Conservation (phyloP, 2,329 filamentous ascomycete species). For the Exophiala sp. region DNA sequence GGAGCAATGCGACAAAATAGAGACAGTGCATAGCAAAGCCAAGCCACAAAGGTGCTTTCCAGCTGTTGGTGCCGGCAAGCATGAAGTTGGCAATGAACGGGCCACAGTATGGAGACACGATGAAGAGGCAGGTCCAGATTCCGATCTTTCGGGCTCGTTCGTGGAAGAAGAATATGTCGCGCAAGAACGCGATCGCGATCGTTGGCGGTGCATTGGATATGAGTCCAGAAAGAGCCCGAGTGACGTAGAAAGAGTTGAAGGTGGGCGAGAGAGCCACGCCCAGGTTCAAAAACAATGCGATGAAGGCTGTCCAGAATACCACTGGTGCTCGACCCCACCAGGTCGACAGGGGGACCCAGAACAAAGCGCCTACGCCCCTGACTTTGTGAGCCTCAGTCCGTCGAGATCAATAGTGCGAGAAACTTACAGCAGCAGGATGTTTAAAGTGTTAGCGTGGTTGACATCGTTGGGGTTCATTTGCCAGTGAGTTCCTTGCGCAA, state of each 20-base stretch:
- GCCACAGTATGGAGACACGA: constrained; percentile 29
- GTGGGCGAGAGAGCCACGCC: constrained; percentile 35
- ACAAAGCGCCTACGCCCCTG: constrained; percentile 37
- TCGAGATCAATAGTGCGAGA: neutral
- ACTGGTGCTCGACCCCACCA: constrained; percentile 44
- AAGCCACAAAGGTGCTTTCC: constrained; percentile 35
- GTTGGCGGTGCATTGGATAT: constrained; percentile 39
- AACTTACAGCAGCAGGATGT: constrained; percentile 38
- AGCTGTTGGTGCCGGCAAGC: constrained; percentile 30
- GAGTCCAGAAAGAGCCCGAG: constrained; percentile 43
- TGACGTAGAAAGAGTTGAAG: constrained; percentile 39
- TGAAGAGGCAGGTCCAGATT: constrained; percentile 36
- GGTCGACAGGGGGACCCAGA: constrained; percentile 37
- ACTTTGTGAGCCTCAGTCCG: neutral
- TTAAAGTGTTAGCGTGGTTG: constrained; percentile 38
- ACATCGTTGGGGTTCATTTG: constrained; percentile 35
- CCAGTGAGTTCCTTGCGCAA: constrained; percentile 38
- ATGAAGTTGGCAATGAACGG: constrained; percentile 35
- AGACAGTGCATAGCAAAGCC: constrained; percentile 29
- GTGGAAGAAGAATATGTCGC: constrained; percentile 41
- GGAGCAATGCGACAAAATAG: constrained; percentile 31
- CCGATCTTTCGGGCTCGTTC: constrained; percentile 40
- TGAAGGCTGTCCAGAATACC: constrained; percentile 36
- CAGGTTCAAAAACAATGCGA: constrained; percentile 35
- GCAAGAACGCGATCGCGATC: constrained; percentile 41